A percentile compares a stretch with the other conserved stretches of the same genome.
Evolutionary conservation across 257 asterid species (phyloP).

Genomic region (Petrea volubilis): DNA sequence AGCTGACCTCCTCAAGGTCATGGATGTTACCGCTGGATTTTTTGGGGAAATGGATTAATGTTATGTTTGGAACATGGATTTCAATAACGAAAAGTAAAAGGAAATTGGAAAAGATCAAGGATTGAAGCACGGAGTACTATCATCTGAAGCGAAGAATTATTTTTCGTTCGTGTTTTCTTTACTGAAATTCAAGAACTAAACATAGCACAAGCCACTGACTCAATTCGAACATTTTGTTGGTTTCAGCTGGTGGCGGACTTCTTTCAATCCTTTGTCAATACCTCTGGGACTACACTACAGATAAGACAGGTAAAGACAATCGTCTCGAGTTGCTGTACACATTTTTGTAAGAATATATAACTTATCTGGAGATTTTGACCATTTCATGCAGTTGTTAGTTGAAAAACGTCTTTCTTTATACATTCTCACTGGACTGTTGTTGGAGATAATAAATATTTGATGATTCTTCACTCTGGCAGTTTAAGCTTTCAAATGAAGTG

Average conservation of each 20-base stretch:
- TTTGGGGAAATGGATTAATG: too few species aligned
- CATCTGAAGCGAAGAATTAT: too few species aligned
- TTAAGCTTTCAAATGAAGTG: too few species aligned
- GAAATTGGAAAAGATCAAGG: too few species aligned
- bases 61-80: too few species aligned
- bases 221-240: slow-evolving; percentile 18
- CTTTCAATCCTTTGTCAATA: slow-evolving; percentile 94
- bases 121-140: too few species aligned
- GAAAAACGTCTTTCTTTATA: neutral
- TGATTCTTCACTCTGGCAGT: too few species aligned
- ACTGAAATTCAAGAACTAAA: too few species aligned
- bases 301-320: slow-evolving; percentile 71
- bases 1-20: neutral
- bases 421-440: neutral
- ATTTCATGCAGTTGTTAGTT: neutral
- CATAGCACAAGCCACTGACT: slow-evolving; percentile 8
- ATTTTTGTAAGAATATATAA: neutral
- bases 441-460: too few species aligned
- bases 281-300: slow-evolving; percentile 99
- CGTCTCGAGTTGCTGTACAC: neutral
- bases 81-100: too few species aligned
- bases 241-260: slow-evolving; percentile 95
- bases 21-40: too few species aligned
- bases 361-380: neutral
- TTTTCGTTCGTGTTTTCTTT: too few species aligned